Conservation (phyloP, 495 filamentous ascomycete genomes). For the Beverwykella pulmonaria region DNA sequence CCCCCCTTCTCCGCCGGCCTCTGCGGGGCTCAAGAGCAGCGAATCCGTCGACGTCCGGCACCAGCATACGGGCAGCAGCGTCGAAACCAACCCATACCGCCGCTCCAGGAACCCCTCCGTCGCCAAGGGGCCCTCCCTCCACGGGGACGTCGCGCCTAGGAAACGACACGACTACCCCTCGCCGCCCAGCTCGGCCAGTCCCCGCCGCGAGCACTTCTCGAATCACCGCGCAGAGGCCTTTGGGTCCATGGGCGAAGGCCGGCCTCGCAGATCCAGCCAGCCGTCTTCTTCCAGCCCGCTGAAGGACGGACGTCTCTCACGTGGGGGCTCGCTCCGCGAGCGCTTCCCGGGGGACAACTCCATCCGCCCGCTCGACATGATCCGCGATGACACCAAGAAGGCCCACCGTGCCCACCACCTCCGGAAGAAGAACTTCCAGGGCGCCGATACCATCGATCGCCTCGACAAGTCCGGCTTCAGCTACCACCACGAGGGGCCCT, state of each 20-base stretch:
- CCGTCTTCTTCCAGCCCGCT: conserved; percentile 10
- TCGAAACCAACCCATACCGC: conserved; percentile 46
- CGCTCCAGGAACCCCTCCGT: conserved; percentile 36
- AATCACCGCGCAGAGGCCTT: conserved; percentile 42
- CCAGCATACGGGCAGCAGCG: conserved; percentile 37
- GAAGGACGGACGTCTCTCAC: conserved; percentile 33
- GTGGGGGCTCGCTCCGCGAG: conserved; percentile 57
- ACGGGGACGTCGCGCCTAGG: conserved; percentile 31
- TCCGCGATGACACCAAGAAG: conserved; percentile 59
- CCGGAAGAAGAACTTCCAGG: conserved; percentile 63
- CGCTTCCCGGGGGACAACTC: conserved; percentile 64
- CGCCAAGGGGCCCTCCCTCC: conserved; percentile 32
- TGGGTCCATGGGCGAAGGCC: conserved; percentile 31
- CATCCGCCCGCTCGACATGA: conserved; percentile 63
- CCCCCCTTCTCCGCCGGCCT: conserved; percentile 31
- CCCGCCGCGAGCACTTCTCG: conserved; percentile 43
- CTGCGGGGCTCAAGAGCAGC: conserved; percentile 31
- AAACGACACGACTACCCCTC: conserved; percentile 32
- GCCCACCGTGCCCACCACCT: conserved; percentile 66
- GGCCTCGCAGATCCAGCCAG: conserved; percentile 34
- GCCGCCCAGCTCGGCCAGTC: conserved; percentile 39
- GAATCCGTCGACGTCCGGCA: conserved; percentile 18
- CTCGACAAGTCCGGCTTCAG: conserved; percentile 65
- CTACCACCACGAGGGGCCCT: conserved; percentile 94
- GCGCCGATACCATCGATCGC: conserved; percentile 77